Evolutionary conservation across 148 eudicot species (phyloP).

Genomic region (Polygonum aviculare): DNA sequence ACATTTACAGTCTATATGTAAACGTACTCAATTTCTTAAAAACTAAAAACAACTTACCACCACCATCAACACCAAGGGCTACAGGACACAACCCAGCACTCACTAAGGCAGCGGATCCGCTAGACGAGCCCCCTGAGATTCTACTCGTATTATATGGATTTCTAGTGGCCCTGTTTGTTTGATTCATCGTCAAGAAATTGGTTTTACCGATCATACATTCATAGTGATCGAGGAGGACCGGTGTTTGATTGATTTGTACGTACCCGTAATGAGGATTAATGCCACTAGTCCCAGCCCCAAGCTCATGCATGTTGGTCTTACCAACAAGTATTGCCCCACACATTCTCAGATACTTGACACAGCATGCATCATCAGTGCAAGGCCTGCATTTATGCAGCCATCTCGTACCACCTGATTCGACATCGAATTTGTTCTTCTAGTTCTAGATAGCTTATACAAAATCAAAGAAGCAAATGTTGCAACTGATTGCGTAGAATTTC

Average conservation of each 20-base stretch:
- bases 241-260: too few relatives aligned
- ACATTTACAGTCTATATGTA: too few relatives aligned
- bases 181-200: neutral
- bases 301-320: conserved; percentile 99
- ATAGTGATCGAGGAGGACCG: neutral
- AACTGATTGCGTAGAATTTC: neutral
- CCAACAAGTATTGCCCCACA: conserved; percentile 94
- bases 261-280: conserved; percentile 99
- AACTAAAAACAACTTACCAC: conserved; percentile 62
- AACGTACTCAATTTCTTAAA: too few relatives aligned
- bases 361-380: conserved; percentile 68
- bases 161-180: conserved; percentile 41
- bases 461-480: neutral
- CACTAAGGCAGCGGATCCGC: conserved; percentile 98
- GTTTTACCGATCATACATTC: neutral
- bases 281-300: conserved; percentile 95
- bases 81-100: conserved; percentile 90
- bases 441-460: too few relatives aligned
- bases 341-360: conserved; percentile 59
- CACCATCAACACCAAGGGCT: conserved; percentile 98
- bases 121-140: conserved; percentile 89
- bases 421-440: neutral
- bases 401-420: conserved; percentile 71
- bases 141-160: conserved; percentile 66
- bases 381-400: conserved; percentile 75